Evolutionary conservation across 1,284 basidiomycete genomes (phyloP).

Genomic region (Ustilago xerochloae): DNA sequence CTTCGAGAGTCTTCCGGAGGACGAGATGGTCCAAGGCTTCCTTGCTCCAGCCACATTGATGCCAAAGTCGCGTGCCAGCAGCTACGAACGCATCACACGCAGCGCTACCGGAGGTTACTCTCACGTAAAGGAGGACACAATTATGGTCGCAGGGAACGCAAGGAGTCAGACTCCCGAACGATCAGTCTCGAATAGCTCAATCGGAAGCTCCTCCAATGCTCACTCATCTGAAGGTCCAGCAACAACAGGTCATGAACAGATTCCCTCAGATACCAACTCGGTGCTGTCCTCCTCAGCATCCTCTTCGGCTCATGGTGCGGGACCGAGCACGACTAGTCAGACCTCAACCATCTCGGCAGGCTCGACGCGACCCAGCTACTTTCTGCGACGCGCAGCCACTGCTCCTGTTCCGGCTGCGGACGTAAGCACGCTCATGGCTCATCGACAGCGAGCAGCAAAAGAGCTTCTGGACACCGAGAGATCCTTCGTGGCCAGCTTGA

Average conservation of each 20-base stretch:
- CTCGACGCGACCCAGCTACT: conserved; percentile 36
- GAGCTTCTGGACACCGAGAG: conserved; percentile 66
- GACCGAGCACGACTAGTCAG: conserved; percentile 20
- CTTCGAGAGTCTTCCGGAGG: conserved; percentile 63
- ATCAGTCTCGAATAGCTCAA: conserved; percentile 11
- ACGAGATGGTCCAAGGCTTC: conserved; percentile 49
- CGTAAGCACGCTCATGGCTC: conserved; percentile 23
- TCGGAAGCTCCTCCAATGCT: conserved; percentile 15
- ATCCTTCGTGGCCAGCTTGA: conserved; percentile 58
- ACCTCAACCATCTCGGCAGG: conserved; percentile 38
- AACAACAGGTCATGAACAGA: neutral
- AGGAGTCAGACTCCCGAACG: conserved; percentile 6
- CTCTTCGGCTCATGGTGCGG: conserved; percentile 29
- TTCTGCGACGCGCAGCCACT: conserved; percentile 41
- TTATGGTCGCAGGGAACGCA: neutral
- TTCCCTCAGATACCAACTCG: conserved; percentile 7
- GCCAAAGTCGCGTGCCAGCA: conserved; percentile 21
- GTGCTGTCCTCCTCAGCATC: conserved; percentile 13
- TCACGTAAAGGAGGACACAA: conserved; percentile 5
- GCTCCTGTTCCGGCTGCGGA: conserved; percentile 19
- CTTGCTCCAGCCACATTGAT: conserved; percentile 12
- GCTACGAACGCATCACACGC: conserved; percentile 35
- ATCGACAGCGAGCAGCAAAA: conserved; percentile 40
- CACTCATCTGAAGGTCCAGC: conserved; percentile 7
- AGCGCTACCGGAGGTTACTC: conserved; percentile 2